These are phyloP conservation scores for Oxytropis ochrocephala DNA, from an alignment of 306 rosid species.

Conservation along the genomic window DNA sequence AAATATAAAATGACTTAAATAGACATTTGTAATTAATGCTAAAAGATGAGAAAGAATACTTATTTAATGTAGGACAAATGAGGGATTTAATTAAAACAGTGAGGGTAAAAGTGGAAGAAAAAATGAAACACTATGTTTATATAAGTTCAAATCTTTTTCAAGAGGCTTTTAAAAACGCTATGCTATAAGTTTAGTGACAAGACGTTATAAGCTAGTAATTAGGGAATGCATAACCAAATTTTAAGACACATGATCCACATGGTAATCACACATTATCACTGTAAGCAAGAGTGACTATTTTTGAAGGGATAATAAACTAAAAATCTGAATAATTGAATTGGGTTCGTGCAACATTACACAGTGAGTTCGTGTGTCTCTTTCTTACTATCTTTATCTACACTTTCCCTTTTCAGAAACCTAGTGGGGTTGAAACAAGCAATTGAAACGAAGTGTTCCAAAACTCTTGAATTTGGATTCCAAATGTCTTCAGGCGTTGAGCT, in stretches of 20 bases:
- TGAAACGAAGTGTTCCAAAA: not conserved
- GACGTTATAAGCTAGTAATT: too few species aligned
- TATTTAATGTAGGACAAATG: too few species aligned
- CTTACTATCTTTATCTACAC: not conserved
- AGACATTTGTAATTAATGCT: too few species aligned
- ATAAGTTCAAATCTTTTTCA: too few species aligned
- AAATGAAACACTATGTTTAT: too few species aligned
- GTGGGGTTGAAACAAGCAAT: not conserved
- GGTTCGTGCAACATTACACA: not conserved
- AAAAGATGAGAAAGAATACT: too few species aligned
- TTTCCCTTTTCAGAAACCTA: not conserved
- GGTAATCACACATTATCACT: too few species aligned
- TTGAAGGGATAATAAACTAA: not conserved
- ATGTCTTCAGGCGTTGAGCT: not conserved
- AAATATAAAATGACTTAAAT: too few species aligned
- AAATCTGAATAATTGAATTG: not conserved
- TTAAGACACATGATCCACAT: not conserved
- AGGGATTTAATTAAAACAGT: too few species aligned
- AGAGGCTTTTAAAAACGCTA: too few species aligned
- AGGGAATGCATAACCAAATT: not conserved
- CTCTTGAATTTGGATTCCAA: conserved; percentile 2
- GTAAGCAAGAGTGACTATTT: not conserved
- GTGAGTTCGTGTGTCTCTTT: not conserved
- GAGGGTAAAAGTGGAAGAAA: too few species aligned
- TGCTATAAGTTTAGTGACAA: too few species aligned